Base-by-base conservation (phyloP, 2,329 filamentous ascomycete species). In the Diatrype stigma region DNA sequence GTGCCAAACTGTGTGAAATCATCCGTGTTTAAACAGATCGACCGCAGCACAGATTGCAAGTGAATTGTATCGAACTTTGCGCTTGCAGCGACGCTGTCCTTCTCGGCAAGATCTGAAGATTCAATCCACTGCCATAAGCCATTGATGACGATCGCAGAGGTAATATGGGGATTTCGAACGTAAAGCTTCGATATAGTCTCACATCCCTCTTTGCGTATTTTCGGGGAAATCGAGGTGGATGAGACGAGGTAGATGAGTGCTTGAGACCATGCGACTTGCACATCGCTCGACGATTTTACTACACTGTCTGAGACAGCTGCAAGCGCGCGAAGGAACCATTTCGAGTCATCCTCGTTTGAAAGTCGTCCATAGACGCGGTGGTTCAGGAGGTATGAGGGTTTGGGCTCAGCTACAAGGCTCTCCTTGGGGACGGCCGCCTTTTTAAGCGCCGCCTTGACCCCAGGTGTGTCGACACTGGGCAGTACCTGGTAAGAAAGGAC, bases 341-440 rank as follows among this genome's bases (percentile, higher is more conserved):
- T 76, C 19, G 91, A 74, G 61, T 99, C 94, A 48, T 92, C 88
- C 50, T 87, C 84, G 1, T 77, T 72, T 2, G 79, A 77, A 22
- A 96, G 63, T 64, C 96, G 96, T 35, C 86, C 85, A 70, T 94
- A 97, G 5, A 96, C 82, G 54, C 89, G 87, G 32, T 87, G 80
- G 62, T 89, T 96, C 6, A 97, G 77, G 19, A 97, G 74, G 67
- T 96, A 94, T 0, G 93, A 96, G 14, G 89, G 85, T 66, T 96
- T 96, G 0, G 89, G 85, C n/a, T 86, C 84, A 35, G 85, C 68
- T 2, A 78, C 77, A 53, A 96, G 76, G 11, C 83, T 82, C 60
- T 90, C 84, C 46, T 84, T 80, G 22, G 79, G 67, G 23, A 91
- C 71, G 28, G 81, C 74, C 22, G 81, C 77, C 60, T 84, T 85